Base-by-base conservation (phyloP, 108 stramenopile genomes). In the Skeletonema grethae region DNA sequence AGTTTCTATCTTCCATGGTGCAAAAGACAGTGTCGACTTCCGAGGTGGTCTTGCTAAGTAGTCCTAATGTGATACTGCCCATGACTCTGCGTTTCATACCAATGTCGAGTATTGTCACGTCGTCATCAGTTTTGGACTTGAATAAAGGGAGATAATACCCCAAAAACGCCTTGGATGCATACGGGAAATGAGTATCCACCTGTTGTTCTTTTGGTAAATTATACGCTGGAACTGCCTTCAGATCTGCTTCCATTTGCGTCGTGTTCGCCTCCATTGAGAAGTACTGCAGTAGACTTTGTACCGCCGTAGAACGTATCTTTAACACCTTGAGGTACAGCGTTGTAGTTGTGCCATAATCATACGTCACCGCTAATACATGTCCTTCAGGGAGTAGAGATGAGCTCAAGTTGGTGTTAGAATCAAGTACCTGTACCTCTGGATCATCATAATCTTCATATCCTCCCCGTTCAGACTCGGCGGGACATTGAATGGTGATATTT, bases 291-390 rank as follows among this genome's bases (percentile, higher is more conserved):
- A 75, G 20, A 15, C 15, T 43, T 34, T 57, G 32, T 1, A 57
- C 69, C 34, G 58, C 64, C n/a, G 22, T 63, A 15, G 34, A 22
- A 16, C 48, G 48, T 25, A 82, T 65, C 1, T 50, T 63, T 57
- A 82, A 43, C 1, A 82, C 81, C 57, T 78, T 77, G 7, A 77
- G 62, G 35, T 66, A 82, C 7, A 82, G 34, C 24, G 7, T 35
- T 3, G 81, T 82, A 5, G 81, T 72, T 11, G 69, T 48, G 11
- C 81, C 81, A 1, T 65, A 67, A 64, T 82, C 81, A 38, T 77
- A 82, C 0, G 71, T 73, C 29, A 82, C 65, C 8, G 30, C 16
- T 9, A 82, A 8, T 0, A 82, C 48, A 4, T 28, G 50, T 28
- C 64, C 81, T 34, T 38, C 9, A 3, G 72, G 77, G 6, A 82